Percentiles rank a stretch among this genome's conserved stretches.
Conservation (phyloP, 768 basidiomycete genomes). For the Neoboletus magnificus region DNA sequence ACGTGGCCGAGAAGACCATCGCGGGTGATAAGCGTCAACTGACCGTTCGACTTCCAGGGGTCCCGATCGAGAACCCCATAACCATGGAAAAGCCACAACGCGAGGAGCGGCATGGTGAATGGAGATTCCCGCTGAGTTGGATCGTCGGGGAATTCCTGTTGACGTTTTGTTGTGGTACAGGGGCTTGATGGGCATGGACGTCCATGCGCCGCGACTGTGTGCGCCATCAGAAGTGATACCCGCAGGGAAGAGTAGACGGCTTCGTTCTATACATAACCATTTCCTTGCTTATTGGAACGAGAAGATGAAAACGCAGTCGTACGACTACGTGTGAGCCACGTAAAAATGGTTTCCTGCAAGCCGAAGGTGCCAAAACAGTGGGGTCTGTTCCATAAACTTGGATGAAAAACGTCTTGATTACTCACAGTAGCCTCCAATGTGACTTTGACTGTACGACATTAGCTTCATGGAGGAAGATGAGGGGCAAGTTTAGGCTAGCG, state of each 20-base stretch:
- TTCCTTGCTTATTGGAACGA: background rate
- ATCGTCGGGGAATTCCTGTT: background rate
- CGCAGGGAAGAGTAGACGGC: background rate
- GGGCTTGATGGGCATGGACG: background rate
- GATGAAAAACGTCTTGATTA: background rate
- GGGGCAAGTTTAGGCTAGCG: background rate
- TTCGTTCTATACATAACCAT: background rate
- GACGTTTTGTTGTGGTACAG: slow-evolving; percentile 2
- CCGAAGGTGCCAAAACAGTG: background rate
- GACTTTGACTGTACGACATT: background rate
- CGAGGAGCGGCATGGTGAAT: background rate
- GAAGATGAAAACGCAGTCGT: slow-evolving; percentile 2
- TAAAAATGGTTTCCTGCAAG: background rate
- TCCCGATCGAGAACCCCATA: slow-evolving; percentile 1
- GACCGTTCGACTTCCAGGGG: background rate
- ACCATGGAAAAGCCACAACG: background rate
- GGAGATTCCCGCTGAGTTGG: slow-evolving; percentile 2
- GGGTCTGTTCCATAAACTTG: background rate
- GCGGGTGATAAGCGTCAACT: slow-evolving; percentile 1
- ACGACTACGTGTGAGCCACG: background rate
- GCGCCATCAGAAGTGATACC: background rate
- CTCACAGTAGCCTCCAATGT: background rate
- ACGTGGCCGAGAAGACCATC: slow-evolving; percentile 2
- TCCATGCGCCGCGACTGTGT: background rate
- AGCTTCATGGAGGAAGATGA: background rate